phyloP scores from a whole-genome alignment of 768 basidiomycete species.

The Xerocomellus dryophilus region DNA sequence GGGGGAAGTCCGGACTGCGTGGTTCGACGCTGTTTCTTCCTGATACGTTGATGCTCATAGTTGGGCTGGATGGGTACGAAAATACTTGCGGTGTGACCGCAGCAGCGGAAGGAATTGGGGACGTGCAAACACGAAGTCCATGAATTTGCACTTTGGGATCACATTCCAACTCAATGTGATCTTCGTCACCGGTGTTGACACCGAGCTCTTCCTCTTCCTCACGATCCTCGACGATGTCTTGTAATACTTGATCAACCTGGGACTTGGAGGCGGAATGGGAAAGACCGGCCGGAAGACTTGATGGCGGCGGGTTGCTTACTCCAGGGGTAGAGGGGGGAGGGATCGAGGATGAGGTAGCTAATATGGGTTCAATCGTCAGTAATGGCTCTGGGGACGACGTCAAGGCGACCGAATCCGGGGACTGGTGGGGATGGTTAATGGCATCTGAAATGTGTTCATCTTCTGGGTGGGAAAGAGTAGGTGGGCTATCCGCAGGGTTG shows the following conservation, averaged over 20 bases:
- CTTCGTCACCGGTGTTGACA: constrained; percentile 11
- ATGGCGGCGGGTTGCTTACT: constrained; percentile 35
- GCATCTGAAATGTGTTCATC: not conserved
- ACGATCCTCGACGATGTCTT: constrained; percentile 47
- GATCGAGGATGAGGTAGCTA: constrained; percentile 35
- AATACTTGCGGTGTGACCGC: constrained; percentile 25
- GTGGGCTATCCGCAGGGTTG: not conserved
- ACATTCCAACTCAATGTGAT: constrained; percentile 16
- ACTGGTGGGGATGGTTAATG: not conserved
- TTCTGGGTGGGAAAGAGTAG: not conserved
- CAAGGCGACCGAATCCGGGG: constrained; percentile 1
- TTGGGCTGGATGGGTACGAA: constrained; percentile 25
- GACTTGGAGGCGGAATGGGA: constrained; percentile 25
- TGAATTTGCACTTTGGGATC: constrained; percentile 43
- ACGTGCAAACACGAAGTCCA: constrained; percentile 55
- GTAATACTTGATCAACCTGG: constrained; percentile 38
- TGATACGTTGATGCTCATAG: constrained; percentile 11
- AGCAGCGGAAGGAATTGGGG: constrained; percentile 33
- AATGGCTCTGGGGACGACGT: constrained; percentile 15
- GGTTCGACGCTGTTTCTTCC: constrained; percentile 25
- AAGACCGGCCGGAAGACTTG: constrained; percentile 36
- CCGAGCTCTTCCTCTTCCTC: constrained; percentile 51
- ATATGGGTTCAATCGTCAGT: constrained; percentile 52
- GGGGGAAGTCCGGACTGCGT: constrained; percentile 24
- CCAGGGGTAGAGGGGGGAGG: constrained; percentile 17